These are phyloP conservation scores for Candida smagusa DNA, from an alignment of 1,139 yeast species.

Conservation along the genomic window DNA sequence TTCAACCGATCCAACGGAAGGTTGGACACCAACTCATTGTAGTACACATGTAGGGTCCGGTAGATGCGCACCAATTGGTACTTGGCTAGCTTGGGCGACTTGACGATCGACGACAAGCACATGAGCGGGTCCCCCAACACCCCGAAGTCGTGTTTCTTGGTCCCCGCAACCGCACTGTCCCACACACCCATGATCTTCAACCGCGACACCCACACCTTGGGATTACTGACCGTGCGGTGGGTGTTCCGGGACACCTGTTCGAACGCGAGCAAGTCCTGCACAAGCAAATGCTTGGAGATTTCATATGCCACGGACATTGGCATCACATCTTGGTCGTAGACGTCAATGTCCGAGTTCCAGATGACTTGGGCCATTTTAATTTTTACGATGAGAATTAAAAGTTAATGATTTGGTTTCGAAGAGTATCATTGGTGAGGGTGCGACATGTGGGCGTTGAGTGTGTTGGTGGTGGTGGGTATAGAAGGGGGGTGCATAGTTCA, in stretches of 20 bases:
- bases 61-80: conserved; percentile 42
- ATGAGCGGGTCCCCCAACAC: conserved; percentile 29
- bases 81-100: conserved; percentile 41
- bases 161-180: conserved; percentile 22
- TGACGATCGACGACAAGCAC: conserved; percentile 37
- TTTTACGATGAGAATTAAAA: neutral
- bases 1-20: conserved; percentile 45
- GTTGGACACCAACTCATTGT: conserved; percentile 45
- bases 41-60: conserved; percentile 40
- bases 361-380: conserved; percentile 43
- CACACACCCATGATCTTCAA: conserved; percentile 50
- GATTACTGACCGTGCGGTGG: conserved; percentile 33
- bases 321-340: conserved; percentile 40
- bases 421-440: too few species aligned
- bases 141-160: conserved; percentile 6
- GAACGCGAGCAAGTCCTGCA: conserved; percentile 37
- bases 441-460: too few species aligned
- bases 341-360: conserved; percentile 50
- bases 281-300: conserved; percentile 34
- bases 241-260: conserved; percentile 38
- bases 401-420: too few species aligned
- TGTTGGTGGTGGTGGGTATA: too few species aligned
- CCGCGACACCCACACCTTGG: conserved; percentile 50
- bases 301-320: conserved; percentile 37
- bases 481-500: too few species aligned